Base-by-base conservation (phyloP, 176 grass and related monocot species). In the Eleusine indica region DNA sequence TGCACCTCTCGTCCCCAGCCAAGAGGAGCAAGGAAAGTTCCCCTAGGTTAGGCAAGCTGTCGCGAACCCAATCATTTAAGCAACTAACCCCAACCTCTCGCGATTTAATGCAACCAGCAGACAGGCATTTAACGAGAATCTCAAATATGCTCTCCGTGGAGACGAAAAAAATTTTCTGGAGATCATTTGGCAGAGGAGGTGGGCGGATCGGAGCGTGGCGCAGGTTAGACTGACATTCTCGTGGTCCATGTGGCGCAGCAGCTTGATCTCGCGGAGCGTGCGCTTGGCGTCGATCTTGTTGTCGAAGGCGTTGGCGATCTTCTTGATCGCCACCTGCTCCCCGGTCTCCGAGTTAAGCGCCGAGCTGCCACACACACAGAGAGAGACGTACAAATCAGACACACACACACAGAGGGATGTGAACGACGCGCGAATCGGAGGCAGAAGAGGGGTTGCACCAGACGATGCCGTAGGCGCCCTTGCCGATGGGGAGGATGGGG, bases 281-380 rank as follows among this genome's bases (percentile, higher is more conserved):
- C 96, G 92, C 91, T 99, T 99, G 66, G 96, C 96, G 66, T 99
- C 96, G 51, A 99, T 94, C 87, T 87, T 99, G 83, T 99, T 99
- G 75, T 99, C 96, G 82, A 99, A 99, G 32, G 96, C 96, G 82
- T 99, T 99, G 51, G 93, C 96, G 84, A 99, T 99, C 90, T 99
- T 99, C 91, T 99, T 99, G 71, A 99, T 95, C 14, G 96, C 96
- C 79, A 99, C 96, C 87, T 95, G 93, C 86, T 99, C 96, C 71
- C 83, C 93, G 2, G 96, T 99, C 78, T 99, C 93, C 56, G 91
- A 90, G 87, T 99, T 99, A 77, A 92, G 87, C 72, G 96, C 89
- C 58, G 96, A 98, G 86, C 96, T 98, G 81, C 12, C 30, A 64
- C 9, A 30, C 61, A 13, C 64, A 40, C 2, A 22, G 56, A 32